phyloP scores from a whole-genome alignment of 768 basidiomycete genomes.

The Mrakia frigida region DNA sequence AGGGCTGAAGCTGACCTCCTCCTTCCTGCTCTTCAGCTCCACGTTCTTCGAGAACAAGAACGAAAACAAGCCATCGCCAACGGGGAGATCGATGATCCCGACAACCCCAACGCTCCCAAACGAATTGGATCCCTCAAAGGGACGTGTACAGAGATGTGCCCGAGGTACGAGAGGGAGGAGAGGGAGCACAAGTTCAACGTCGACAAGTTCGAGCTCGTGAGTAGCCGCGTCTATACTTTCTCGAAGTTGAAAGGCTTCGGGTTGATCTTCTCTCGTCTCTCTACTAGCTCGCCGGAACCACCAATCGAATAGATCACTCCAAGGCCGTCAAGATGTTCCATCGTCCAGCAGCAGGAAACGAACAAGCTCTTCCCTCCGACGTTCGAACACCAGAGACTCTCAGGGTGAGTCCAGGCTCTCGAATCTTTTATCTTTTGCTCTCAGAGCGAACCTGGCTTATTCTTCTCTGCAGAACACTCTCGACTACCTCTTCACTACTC shows the following conservation, averaged over 20 bases:
- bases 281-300: conserved; percentile 64
- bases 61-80: conserved; percentile 57
- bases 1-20: conserved; percentile 4
- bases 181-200: conserved; percentile 84
- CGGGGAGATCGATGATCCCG: conserved; percentile 83
- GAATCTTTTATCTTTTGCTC: neutral
- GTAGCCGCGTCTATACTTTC: conserved; percentile 41
- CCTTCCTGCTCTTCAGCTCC: conserved; percentile 39
- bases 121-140: conserved; percentile 91
- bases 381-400: conserved; percentile 80
- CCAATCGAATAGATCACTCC: conserved; percentile 70
- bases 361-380: conserved; percentile 76
- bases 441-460: neutral
- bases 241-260: neutral
- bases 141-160: conserved; percentile 91
- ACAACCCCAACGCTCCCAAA: conserved; percentile 69
- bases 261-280: conserved; percentile 1
- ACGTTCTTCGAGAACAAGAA: conserved; percentile 43
- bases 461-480: conserved; percentile 60
- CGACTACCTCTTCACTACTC: conserved; percentile 83
- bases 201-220: conserved; percentile 75
- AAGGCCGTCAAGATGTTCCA: conserved; percentile 93
- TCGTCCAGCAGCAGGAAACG: conserved; percentile 82
- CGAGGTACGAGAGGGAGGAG: conserved; percentile 84
- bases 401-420: conserved; percentile 51